These are phyloP conservation scores for Ceriops decandra DNA, from an alignment of 345 rosid genomes.

Conservation along the genomic window DNA sequence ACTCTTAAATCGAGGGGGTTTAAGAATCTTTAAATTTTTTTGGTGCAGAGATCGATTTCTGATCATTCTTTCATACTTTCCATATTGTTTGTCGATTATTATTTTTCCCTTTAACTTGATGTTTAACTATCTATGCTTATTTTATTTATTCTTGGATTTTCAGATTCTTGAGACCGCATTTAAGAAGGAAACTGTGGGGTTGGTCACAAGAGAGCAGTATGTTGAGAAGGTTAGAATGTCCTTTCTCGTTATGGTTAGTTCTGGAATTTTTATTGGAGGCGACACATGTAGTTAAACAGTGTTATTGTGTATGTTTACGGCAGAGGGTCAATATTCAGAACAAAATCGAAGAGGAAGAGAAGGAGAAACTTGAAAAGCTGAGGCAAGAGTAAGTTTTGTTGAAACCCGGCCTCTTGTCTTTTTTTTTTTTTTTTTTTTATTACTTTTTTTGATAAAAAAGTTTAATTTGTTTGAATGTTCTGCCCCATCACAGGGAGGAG, in stretches of 20 bases:
- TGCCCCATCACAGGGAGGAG: slow-evolving; percentile 61
- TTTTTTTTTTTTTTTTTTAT: background rate
- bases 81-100: no score
- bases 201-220: slow-evolving; percentile 94
- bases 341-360: slow-evolving; percentile 95
- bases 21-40: no score
- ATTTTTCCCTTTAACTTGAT: background rate
- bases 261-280: background rate
- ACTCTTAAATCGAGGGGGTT: no score
- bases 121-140: background rate
- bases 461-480: slow-evolving; percentile 7
- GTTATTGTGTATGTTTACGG: background rate
- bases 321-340: slow-evolving; percentile 92
- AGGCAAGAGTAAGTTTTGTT: slow-evolving; percentile 70
- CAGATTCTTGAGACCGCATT: slow-evolving; percentile 97
- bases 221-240: slow-evolving; percentile 82
- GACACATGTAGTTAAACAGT: background rate
- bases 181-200: slow-evolving; percentile 96
- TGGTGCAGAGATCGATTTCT: no score
- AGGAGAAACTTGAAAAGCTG: slow-evolving; percentile 90
- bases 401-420: background rate
- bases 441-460: no score
- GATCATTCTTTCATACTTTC: no score
- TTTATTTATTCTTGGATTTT: slow-evolving; percentile 1
- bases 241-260: background rate